A percentile compares a stretch with the other conserved stretches of the same genome.
Evolutionary conservation across 768 basidiomycete genomes (phyloP).

Genomic region (Phylloporus arenicola): DNA sequence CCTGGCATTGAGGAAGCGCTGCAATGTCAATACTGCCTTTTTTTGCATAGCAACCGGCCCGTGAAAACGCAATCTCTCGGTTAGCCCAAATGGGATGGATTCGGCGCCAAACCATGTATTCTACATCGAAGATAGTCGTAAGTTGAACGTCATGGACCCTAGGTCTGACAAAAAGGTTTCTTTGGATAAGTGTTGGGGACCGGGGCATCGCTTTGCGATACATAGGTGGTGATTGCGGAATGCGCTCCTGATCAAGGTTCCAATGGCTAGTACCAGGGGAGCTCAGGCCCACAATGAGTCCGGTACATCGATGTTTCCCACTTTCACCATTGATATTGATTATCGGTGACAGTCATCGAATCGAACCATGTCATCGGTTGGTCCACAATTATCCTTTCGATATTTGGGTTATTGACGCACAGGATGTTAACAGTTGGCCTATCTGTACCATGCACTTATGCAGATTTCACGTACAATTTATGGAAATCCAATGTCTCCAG

Average conservation of each 20-base stretch:
- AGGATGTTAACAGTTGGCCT: background rate
- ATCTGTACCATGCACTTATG: background rate
- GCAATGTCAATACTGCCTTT: background rate
- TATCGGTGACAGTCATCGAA: no score
- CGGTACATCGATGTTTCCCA: background rate
- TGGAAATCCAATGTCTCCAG: background rate
- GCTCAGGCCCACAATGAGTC: background rate
- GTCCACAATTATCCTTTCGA: background rate
- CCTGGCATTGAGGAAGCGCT: background rate
- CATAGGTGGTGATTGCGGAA: background rate
- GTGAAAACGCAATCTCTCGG: background rate
- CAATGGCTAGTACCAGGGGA: background rate
- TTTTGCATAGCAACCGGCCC: background rate
- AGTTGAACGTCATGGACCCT: background rate
- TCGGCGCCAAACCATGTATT: background rate
- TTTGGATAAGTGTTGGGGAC: no score
- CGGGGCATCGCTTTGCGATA: no score
- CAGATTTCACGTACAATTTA: background rate
- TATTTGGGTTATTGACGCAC: background rate
- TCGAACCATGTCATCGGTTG: no score
- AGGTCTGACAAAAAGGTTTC: background rate
- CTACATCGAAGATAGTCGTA: background rate
- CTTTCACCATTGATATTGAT: background rate
- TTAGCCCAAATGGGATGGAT: background rate
- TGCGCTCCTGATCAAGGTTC: background rate